These are phyloP conservation scores for Eucommia ulmoides DNA, from an alignment of 257 asterid genomes.

Conservation along the genomic window DNA sequence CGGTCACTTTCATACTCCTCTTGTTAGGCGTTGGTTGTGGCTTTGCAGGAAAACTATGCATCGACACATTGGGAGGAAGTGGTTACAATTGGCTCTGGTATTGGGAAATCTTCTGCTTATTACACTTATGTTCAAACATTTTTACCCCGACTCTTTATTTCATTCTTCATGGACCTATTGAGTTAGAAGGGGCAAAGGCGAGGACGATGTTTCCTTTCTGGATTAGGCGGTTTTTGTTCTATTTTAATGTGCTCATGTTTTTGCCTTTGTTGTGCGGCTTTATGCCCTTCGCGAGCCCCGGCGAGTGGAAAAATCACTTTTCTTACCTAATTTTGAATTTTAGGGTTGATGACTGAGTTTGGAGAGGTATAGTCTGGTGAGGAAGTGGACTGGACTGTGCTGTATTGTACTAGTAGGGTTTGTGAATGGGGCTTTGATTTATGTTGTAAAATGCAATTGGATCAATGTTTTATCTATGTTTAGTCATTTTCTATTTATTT, in stretches of 20 bases:
- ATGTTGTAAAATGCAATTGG: too few relatives aligned
- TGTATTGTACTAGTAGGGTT: too few relatives aligned
- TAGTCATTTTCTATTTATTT: too few relatives aligned
- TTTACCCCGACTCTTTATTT: slow-evolving; percentile 35
- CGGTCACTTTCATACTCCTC: slow-evolving; percentile 59
- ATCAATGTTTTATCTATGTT: too few relatives aligned
- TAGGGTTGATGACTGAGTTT: too few relatives aligned
- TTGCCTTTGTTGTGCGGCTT: slow-evolving; percentile 75
- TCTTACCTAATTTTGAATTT: slow-evolving; percentile 12
- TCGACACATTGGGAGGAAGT: slow-evolving; percentile 74
- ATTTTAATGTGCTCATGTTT: slow-evolving; percentile 17
- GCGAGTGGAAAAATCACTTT: slow-evolving; percentile 70
- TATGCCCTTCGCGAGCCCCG: slow-evolving; percentile 68
- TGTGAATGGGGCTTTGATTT: too few relatives aligned
- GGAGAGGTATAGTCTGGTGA: too few relatives aligned
- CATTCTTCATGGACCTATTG: slow-evolving; percentile 56
- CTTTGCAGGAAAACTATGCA: slow-evolving; percentile 61
- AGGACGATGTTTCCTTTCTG: slow-evolving; percentile 33
- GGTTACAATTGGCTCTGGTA: slow-evolving; percentile 54
- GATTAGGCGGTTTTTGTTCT: slow-evolving; percentile 40
- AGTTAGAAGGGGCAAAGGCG: slow-evolving; percentile 16
- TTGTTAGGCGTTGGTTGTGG: slow-evolving; percentile 59
- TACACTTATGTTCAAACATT: slow-evolving; percentile 52
- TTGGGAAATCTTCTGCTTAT: slow-evolving; percentile 57
- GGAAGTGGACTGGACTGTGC: too few relatives aligned